Conservation (phyloP, 805 yeast species). For the Sugiyamaella boreocaroliniensis region DNA sequence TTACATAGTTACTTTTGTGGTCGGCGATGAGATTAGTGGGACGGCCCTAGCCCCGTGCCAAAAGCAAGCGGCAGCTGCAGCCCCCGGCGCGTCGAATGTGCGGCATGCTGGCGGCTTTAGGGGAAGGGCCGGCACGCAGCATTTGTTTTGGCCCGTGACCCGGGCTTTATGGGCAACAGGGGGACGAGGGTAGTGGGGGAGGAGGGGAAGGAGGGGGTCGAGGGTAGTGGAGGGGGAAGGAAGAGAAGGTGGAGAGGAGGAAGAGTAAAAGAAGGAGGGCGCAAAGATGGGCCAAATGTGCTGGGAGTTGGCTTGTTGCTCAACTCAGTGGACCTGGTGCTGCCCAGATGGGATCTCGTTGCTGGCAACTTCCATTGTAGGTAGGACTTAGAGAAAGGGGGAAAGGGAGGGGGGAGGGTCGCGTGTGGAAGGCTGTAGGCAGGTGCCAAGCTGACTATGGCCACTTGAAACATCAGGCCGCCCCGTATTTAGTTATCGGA, state of each 20-base stretch:
- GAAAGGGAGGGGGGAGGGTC: neutral
- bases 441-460: neutral
- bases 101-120: too few relatives aligned
- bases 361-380: neutral
- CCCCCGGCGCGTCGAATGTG: neutral
- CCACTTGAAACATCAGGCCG: neutral
- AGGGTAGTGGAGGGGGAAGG: neutral
- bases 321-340: too few relatives aligned
- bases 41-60: neutral
- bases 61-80: neutral
- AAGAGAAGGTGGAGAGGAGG: neutral
- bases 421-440: neutral
- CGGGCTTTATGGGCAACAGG: neutral
- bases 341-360: too few relatives aligned
- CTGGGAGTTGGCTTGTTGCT: too few relatives aligned
- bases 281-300: too few relatives aligned
- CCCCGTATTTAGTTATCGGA: neutral
- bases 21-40: neutral
- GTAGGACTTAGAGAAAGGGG: neutral
- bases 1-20: neutral
- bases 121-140: neutral
- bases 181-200: neutral
- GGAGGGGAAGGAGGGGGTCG: neutral
- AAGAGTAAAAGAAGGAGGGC: neutral
- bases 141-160: neutral